Evolutionary conservation across 768 basidiomycete genomes (phyloP).

Genomic region (Crassisporium funariophilum): DNA sequence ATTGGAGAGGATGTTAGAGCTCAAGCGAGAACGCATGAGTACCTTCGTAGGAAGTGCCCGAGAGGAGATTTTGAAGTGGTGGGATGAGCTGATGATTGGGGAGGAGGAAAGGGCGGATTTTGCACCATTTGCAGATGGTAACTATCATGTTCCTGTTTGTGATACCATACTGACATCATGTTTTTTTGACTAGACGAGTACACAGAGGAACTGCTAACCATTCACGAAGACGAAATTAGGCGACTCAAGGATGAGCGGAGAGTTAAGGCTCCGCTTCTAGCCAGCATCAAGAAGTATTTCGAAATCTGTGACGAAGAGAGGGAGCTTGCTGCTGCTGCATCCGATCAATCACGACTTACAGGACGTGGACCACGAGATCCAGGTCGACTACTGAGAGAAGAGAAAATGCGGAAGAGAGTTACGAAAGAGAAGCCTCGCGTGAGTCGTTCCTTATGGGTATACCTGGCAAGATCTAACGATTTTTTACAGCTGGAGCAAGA

Average conservation of each 20-base stretch:
- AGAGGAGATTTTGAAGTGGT: constrained; percentile 76
- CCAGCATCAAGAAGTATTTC: constrained; percentile 83
- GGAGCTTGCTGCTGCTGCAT: constrained; percentile 78
- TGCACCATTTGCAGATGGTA: constrained; percentile 82
- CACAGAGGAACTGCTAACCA: constrained; percentile 81
- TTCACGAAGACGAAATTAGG: constrained; percentile 85
- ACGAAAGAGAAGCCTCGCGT: constrained; percentile 92
- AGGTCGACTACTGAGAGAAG: constrained; percentile 85
- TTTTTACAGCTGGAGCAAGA: constrained; percentile 81
- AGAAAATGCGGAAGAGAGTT: constrained; percentile 96
- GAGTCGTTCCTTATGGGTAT: constrained; percentile 24
- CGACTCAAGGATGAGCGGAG: constrained; percentile 83
- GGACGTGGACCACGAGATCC: constrained; percentile 84
- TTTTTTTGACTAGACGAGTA: constrained; percentile 66
- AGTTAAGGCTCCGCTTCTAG: constrained; percentile 74
- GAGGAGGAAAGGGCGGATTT: constrained; percentile 84
- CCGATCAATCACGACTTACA: constrained; percentile 79
- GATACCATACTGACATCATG: constrained; percentile 8
- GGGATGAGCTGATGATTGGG: constrained; percentile 86
- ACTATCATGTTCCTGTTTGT: constrained; percentile 18
- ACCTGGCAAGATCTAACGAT: not conserved
- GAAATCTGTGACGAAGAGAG: constrained; percentile 89
- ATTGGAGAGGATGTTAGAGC: constrained; percentile 83
- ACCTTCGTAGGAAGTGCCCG: constrained; percentile 82
- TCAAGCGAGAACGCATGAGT: constrained; percentile 87